Evolutionary conservation across 768 basidiomycete species (phyloP).

Genomic region (Sarcodon sp.): DNA sequence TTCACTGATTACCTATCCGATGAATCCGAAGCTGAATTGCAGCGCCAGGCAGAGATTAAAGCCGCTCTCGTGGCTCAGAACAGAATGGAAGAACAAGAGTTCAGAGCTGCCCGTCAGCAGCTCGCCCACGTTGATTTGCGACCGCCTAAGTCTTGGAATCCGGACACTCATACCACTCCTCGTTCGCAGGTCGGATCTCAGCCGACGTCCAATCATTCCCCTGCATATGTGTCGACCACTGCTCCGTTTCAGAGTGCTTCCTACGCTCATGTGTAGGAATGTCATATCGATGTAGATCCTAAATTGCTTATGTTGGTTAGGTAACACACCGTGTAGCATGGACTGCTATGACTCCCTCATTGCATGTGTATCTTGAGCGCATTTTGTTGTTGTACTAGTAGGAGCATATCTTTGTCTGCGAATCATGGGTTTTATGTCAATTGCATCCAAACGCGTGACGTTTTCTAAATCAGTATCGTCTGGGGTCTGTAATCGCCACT

Average conservation of each 20-base stretch:
- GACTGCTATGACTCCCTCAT: too few species aligned
- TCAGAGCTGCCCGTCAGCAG: conserved; percentile 69
- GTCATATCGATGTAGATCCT: too few species aligned
- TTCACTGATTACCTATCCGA: conserved; percentile 90
- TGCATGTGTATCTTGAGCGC: too few species aligned
- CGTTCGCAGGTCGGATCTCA: conserved; percentile 6
- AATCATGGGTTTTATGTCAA: too few species aligned
- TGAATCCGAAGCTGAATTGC: conserved; percentile 83
- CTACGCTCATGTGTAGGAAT: too few species aligned
- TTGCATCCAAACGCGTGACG: neutral
- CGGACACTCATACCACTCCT: conserved; percentile 14
- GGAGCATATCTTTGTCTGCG: too few species aligned
- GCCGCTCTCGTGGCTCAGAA: conserved; percentile 72
- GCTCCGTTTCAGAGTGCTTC: too few species aligned
- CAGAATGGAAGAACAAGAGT: conserved; percentile 70
- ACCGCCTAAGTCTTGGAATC: conserved; percentile 68
- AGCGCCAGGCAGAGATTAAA: conserved; percentile 72
- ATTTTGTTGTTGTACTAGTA: too few species aligned
- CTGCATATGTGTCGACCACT: neutral
- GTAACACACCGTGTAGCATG: too few species aligned
- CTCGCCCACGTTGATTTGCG: conserved; percentile 62
- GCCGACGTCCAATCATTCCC: neutral
- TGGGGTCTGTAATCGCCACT: neutral
- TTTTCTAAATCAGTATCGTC: neutral
- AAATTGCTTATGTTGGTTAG: too few species aligned